Base-by-base conservation (phyloP, 441 rosid genomes). In the Macaranga tanarius region DNA sequence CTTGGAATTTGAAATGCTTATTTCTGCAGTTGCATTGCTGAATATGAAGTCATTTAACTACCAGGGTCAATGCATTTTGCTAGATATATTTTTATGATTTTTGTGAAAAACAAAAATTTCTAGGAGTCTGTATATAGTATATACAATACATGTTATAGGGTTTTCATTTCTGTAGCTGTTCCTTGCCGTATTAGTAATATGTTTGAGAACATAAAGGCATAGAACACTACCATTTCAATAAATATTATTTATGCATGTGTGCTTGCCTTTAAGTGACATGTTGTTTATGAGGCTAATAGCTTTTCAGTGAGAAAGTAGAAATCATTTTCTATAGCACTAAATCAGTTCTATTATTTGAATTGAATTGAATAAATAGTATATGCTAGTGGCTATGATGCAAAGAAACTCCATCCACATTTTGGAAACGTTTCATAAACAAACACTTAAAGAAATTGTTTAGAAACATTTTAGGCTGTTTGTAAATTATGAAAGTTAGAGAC, bases 281-380 rank as follows among this genome's bases (percentile, higher is more conserved):
- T 48, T 61, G 11, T 61, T 71, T 13, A 61, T 47, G 28, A n/a
- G n/a, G 3, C 59, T 45, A 48, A 28, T 28, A 28, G 31, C n/a
- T 70, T 45, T 58, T 17, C 58, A 23, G 28, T 55, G 31, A 20
- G 63, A 44, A 57, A 40, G 59, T 52, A 28, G 56, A 69, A 56
- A 42, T 15, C 56, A 22, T 22, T 7, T 12, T 40, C 7, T 55
- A 22, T 11, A 44, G 26, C 64, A 25, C 28, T 47, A 20, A 28
- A 28, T 28, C 1, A 28, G 3, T 28, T 28, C 13, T 23, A 20
- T 17, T 47, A 19, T 15, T 47, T 65, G 65, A 45, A 16, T 45
- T 59, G 28, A 70, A 17, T 61, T 26, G 45, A 47, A 7, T 10
- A 47, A 26, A n/a, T 26, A 11, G 12, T 8, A 28, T 28, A 28